Percentiles rank a stretch among this genome's conserved stretches.
phyloP scores from a whole-genome alignment of 2,329 filamentous ascomycete species.

The Alternaria atra region DNA sequence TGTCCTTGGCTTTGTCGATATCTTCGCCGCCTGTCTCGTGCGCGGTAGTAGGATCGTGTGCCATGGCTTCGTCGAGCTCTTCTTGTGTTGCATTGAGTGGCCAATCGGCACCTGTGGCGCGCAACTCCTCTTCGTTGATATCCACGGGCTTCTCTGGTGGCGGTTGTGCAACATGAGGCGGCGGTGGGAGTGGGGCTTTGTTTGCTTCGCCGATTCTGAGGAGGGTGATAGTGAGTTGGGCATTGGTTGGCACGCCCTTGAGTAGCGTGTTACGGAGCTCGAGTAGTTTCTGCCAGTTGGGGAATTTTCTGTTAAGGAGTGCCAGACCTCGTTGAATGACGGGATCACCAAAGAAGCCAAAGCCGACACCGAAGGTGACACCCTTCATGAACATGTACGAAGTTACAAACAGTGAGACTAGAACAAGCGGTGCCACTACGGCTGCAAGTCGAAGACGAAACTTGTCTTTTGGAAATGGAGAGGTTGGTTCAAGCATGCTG shows the following conservation, averaged over 20 bases:
- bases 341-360: constrained; percentile 83
- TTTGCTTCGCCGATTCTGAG: constrained; percentile 84
- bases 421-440: constrained; percentile 55
- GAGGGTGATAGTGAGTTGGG: constrained; percentile 81
- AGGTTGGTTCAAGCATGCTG: constrained; percentile 58
- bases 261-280: constrained; percentile 79
- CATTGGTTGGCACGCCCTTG: constrained; percentile 85
- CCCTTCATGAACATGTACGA: constrained; percentile 68
- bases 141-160: constrained; percentile 62
- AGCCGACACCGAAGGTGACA: constrained; percentile 72
- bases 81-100: constrained; percentile 69
- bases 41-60: constrained; percentile 56
- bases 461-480: constrained; percentile 57
- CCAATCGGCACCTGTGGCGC: constrained; percentile 61
- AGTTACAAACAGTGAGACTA: constrained; percentile 56
- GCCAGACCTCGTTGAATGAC: constrained; percentile 68
- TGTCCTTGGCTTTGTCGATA: constrained; percentile 59
- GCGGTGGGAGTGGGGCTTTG: constrained; percentile 76
- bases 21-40: constrained; percentile 62
- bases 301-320: constrained; percentile 69
- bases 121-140: constrained; percentile 60
- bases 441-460: constrained; percentile 58
- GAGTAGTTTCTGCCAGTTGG: constrained; percentile 78
- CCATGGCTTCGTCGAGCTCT: constrained; percentile 72
- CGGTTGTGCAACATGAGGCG: constrained; percentile 56